phyloP scores from a whole-genome alignment of 2,329 filamentous ascomycete genomes.

The Hymenoscyphus albidus region DNA sequence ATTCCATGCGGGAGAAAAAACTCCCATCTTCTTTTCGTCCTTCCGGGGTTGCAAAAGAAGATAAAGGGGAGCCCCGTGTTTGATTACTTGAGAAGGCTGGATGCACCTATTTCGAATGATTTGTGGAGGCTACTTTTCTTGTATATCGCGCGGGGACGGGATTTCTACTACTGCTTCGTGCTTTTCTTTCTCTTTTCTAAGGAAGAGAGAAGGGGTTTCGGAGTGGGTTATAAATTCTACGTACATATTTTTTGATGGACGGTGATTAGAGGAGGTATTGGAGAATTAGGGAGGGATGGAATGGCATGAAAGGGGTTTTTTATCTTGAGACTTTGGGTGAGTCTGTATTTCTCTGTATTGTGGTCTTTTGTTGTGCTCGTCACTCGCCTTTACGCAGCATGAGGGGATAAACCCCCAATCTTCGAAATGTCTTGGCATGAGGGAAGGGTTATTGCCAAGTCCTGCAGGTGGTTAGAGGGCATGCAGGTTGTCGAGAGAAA shows the following conservation, averaged over 20 bases:
- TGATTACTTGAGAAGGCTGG: not conserved
- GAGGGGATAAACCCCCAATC: no score
- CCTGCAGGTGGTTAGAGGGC: no score
- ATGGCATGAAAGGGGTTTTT: not conserved
- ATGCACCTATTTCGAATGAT: not conserved
- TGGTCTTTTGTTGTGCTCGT: no score
- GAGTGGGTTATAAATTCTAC: not conserved
- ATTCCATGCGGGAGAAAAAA: slow-evolving; percentile 67
- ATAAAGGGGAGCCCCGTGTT: not conserved
- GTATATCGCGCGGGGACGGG: not conserved
- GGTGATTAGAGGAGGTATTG: not conserved
- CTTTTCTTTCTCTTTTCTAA: not conserved
- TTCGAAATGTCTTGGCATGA: no score
- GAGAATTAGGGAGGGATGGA: not conserved
- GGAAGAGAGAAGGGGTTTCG: not conserved
- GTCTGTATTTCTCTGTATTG: no score
- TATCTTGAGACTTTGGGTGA: no score
- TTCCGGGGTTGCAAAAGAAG: not conserved
- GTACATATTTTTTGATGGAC: not conserved
- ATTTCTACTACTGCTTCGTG: slow-evolving; percentile 4
- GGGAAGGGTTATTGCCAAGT: no score
- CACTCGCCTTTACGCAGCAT: no score
- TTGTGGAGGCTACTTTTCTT: slow-evolving; percentile 1
- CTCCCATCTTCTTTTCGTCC: slow-evolving; percentile 12
- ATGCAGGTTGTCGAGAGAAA: no score